Evolutionary conservation across 2,329 filamentous ascomycete genomes (phyloP), one percentile per base, ranked within the genome.

Genomic region (Calonectria pteridis): DNA sequence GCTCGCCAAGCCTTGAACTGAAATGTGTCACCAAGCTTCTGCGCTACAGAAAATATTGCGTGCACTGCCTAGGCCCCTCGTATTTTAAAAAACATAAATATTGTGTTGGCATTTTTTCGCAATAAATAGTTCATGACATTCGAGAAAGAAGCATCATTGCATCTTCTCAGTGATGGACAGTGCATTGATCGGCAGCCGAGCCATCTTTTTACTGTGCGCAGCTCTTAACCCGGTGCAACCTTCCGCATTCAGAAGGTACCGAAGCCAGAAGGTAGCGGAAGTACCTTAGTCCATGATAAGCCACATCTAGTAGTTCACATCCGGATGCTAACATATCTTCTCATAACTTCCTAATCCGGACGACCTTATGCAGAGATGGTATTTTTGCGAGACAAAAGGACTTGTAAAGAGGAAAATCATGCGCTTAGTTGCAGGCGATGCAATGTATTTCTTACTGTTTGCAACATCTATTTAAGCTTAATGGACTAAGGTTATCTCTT

Each of bases 161-260:
- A 40, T 18, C 31, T n/a, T 28, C 55, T 18, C 16, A 13, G 33
- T 3, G 18, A 40, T 26, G 10, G 9, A 62, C 55, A 62, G 33
- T 62, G 55, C 55, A 28, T 20, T 28, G 23, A 29, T 20, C 10
- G 3, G 33, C 13, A 62, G 4, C 6, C 26, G 6, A 11, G 3
- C 2, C n/a, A 4, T 26, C 23, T 28, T 13, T 59, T 28, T 35
- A 62, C 33, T 40, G 55, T 59, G 23, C 43, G 13, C 23, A 62
- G 5, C 35, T 40, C 26, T 28, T 14, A 40, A n/a, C n/a, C 23
- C 26, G 16, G 26, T 37, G 72, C 81, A 33, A 37, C 29, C 46
- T 67, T 67, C 64, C 64, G 23, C 0, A 53, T 67, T 37, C 14
- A 67, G 46, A 37, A n/a, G n/a, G 35, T 20, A 49, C 43, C 51